Base-by-base conservation (phyloP, 768 basidiomycete genomes). In the Tubosaeta brunneosetosa region DNA sequence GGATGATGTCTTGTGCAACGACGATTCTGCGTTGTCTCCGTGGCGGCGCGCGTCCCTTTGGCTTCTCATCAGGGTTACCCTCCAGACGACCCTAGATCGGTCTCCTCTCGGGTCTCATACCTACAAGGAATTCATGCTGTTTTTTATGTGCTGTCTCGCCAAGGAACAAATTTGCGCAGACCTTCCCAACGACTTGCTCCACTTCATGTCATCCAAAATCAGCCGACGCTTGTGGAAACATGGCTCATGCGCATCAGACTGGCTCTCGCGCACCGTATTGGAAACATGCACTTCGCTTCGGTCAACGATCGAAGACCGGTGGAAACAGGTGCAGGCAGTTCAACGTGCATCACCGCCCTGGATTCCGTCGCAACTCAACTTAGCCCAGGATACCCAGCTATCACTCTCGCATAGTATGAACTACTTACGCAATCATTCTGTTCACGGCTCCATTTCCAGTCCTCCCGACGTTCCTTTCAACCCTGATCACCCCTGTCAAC, bases 61-160 rank as follows among this genome's bases (percentile, higher is more conserved):
- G 74, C 62, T 74, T 3, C 43, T 44, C 27, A 31, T 44, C 27
- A 29, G 27, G 16, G 43, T 44, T 17, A 3, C 43, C 27, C 43
- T 74, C 19, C 73, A 74, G 41, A 68, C 65, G 1, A 52, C 73
- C 0, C 41, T 71, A 6, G 50, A 50, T 14, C 51, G 32, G 14
- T 51, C 50, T 8, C 16, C 49, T 33, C 44, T 47, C 3, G 58
- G 54, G 2, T 6, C 38, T 9, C 36, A 41, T 16, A 61, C 61
- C 0, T 83, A 83, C 65, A 83, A 83, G 49, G n/a, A 34, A 3
- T 82, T 82, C 62, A 73, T 80, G 58, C 36, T 74, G 2, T 79
- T 70, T 42, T 62, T 79, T 47, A 58, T 74, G 32, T 56, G 69
- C 3, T 34, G 56, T n/a, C 55, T 67, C 6, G 55, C 74, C 3